Evolutionary conservation across 805 yeast species (phyloP), one percentile per base, ranked within the genome.

Genomic region (Pichia kluyveri): DNA sequence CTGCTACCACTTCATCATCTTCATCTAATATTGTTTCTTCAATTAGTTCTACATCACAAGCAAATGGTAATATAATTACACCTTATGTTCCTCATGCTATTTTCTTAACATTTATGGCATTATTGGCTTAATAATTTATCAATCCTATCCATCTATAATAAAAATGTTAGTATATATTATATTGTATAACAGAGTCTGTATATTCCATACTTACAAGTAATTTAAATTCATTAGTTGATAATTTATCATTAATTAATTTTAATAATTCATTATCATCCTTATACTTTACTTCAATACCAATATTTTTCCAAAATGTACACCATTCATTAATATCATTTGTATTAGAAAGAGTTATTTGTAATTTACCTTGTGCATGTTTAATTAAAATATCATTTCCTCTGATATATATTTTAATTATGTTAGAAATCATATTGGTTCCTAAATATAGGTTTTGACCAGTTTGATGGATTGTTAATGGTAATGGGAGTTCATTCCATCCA

Each of bases 301-400:
- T 32, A 15, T 32, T 32, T 15, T 32, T 12, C 37, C 37, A 32
- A 30, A 30, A 30, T 15, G 7, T 32, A 30, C 32, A 30, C 37
- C 37, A 32, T 32, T 32, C 17, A 7, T 32, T 4, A 7, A 30
- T 11, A 30, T 30, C 30, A 23, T 38, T 32, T 17, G 18, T 18
- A 5, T 10, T 9, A 8, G 32, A 32, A 1, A 41, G 6, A 11
- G 42, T 31, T 8, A 46, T n/a, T 39, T 46, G 49, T 11, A 46
- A 27, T 39, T 43, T 46, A 4, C 46, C 37, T 14, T 32, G 15
- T 8, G 2, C 6, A 23, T 42, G 41, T 30, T 42, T 46, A 11
- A 46, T 30, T 6, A 45, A 45, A n/a, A 46, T 15, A 26, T 46
- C 49, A 3, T 37, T 37, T 2, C 23, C 17, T 7, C 49, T 19